Percentiles rank a stretch among this genome's conserved stretches.
Conservation (phyloP, 2,329 filamentous ascomycete species). For the Xylaria sp. region DNA sequence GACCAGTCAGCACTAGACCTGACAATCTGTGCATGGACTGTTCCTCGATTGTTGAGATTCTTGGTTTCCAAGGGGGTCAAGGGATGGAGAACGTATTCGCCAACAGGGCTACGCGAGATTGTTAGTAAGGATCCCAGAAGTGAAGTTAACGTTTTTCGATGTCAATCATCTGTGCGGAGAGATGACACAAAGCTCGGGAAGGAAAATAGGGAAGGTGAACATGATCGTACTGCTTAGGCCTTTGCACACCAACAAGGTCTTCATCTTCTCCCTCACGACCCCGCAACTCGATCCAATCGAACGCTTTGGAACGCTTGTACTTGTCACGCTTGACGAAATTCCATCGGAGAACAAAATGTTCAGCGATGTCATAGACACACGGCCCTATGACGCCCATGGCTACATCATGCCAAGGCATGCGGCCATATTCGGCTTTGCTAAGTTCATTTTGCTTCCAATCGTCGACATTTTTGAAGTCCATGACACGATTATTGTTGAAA, state of each 20-base stretch:
- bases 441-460: slow-evolving; percentile 95
- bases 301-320: slow-evolving; percentile 85
- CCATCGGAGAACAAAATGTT: slow-evolving; percentile 94
- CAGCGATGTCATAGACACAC: slow-evolving; percentile 90
- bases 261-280: slow-evolving; percentile 80
- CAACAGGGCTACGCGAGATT: slow-evolving; percentile 65
- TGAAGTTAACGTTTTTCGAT: background rate
- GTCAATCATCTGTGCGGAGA: background rate
- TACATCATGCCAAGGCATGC: slow-evolving; percentile 99
- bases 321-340: slow-evolving; percentile 98
- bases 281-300: slow-evolving; percentile 83
- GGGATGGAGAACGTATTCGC: slow-evolving; percentile 85
- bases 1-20: slow-evolving; percentile 93
- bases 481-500: slow-evolving; percentile 95
- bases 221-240: slow-evolving; percentile 68
- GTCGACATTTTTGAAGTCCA: slow-evolving; percentile 90
- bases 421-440: slow-evolving; percentile 86
- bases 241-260: slow-evolving; percentile 84
- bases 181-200: background rate
- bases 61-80: slow-evolving; percentile 72
- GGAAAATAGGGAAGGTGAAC: background rate
- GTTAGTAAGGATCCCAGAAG: background rate
- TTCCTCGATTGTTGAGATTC: slow-evolving; percentile 68
- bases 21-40: slow-evolving; percentile 82
- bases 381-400: slow-evolving; percentile 90